Percentiles rank a stretch among this genome's conserved stretches.
These are phyloP conservation scores for Globomyces pollinis-pini DNA, from an alignment of 192 early-diverging fungal species.

Conservation along the genomic window DNA sequence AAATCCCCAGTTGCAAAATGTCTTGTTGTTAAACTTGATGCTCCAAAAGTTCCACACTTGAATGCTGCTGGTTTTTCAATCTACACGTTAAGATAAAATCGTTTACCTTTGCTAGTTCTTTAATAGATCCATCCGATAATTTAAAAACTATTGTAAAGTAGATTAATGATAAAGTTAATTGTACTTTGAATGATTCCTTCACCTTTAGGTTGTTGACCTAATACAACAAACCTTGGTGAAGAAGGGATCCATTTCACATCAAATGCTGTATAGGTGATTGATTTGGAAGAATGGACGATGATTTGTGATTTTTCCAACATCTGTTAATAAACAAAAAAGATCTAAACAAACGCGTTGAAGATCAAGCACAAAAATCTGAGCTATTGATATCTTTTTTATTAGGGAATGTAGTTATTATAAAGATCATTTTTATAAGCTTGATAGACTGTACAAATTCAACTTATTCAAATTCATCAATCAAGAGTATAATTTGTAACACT, in stretches of 20 bases:
- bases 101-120: constrained; percentile 7
- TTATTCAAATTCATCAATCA: too few species aligned
- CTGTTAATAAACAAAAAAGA: neutral
- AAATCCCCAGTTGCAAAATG: constrained; percentile 68
- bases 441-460: too few species aligned
- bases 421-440: too few species aligned
- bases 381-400: too few species aligned
- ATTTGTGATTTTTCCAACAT: constrained; percentile 44
- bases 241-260: constrained; percentile 64
- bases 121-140: constrained; percentile 27
- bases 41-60: constrained; percentile 54
- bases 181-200: constrained; percentile 49
- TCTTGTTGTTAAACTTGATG: constrained; percentile 34
- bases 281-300: constrained; percentile 34
- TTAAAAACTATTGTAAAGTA: constrained; percentile 21
- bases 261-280: constrained; percentile 36
- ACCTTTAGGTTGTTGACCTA: constrained; percentile 52
- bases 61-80: constrained; percentile 42
- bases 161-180: constrained; percentile 51
- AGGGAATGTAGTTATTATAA: too few species aligned
- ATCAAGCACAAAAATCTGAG: too few species aligned
- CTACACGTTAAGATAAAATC: constrained; percentile 14
- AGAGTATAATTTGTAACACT: too few species aligned
- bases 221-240: constrained; percentile 53
- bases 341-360: too few species aligned